phyloP scores from a whole-genome alignment of 345 rosid species.

The Dimocarpus longan region DNA sequence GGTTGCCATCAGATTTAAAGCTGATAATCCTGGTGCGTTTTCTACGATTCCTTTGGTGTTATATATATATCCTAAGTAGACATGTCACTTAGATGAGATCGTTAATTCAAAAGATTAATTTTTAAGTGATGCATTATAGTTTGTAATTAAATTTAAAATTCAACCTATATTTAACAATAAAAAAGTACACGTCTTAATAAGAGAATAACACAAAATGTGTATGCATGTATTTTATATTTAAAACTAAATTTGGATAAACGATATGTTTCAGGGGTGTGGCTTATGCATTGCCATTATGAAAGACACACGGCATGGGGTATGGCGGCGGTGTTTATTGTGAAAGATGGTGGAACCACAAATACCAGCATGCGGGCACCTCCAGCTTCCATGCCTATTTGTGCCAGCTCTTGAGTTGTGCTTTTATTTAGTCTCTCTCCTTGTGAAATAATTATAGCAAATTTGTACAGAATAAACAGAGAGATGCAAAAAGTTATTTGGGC shows the following conservation, averaged over 20 bases:
- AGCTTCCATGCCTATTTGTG: conserved; percentile 39
- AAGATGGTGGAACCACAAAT: conserved; percentile 18
- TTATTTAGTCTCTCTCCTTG: background rate
- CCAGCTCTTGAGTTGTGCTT: background rate
- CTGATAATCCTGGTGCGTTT: background rate
- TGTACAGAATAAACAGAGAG: no score
- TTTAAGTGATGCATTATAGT: no score
- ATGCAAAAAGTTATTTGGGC: background rate
- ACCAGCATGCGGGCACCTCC: conserved; percentile 32
- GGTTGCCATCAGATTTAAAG: background rate
- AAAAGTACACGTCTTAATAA: no score
- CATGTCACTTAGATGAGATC: no score
- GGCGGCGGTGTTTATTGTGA: conserved; percentile 35
- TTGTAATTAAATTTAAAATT: no score
- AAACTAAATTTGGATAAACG: background rate
- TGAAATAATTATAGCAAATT: background rate
- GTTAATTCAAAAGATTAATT: no score
- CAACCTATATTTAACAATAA: no score
- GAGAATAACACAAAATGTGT: no score
- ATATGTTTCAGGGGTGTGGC: conserved; percentile 41
- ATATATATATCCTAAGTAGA: no score
- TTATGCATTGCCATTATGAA: conserved; percentile 46
- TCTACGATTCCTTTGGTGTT: no score
- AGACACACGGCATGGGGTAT: conserved; percentile 45
- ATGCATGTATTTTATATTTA: no score